Conservation (phyloP, 306 rosid genomes). For the Arachis stenosperma region DNA sequence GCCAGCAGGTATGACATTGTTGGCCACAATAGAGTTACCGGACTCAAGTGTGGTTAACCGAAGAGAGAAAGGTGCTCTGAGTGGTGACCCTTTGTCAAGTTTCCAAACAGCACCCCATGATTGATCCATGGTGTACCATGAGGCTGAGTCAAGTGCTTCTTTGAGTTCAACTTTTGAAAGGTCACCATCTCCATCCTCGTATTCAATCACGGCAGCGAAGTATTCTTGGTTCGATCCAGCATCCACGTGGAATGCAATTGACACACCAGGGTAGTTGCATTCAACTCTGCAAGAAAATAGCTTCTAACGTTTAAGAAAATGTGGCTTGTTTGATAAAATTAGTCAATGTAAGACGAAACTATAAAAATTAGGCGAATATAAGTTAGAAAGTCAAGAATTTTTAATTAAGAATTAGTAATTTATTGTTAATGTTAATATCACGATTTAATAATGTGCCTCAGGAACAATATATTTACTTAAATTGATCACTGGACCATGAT, state of each 20-base stretch:
- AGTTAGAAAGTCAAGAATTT: too few relatives aligned
- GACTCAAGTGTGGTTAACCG: conserved; percentile 52
- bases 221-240: conserved; percentile 61
- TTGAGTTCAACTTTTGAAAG: conserved; percentile 57
- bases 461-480: too few relatives aligned
- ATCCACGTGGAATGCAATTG: conserved; percentile 61
- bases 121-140: conserved; percentile 64
- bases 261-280: conserved; percentile 55
- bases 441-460: too few relatives aligned
- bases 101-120: conserved; percentile 89
- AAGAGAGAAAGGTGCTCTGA: conserved; percentile 64
- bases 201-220: conserved; percentile 59
- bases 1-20: conserved; percentile 65
- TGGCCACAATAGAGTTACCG: conserved; percentile 47
- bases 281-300: conserved; percentile 46
- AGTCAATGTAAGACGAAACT: too few relatives aligned
- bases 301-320: too few relatives aligned
- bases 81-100: conserved; percentile 44
- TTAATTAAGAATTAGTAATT: too few relatives aligned
- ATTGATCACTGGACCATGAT: too few relatives aligned
- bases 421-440: too few relatives aligned
- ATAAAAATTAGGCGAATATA: too few relatives aligned
- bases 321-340: too few relatives aligned
- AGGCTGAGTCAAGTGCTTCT: conserved; percentile 46
- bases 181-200: conserved; percentile 66